Conservation (phyloP, 768 basidiomycete species). For the Scleroderma bovista region DNA sequence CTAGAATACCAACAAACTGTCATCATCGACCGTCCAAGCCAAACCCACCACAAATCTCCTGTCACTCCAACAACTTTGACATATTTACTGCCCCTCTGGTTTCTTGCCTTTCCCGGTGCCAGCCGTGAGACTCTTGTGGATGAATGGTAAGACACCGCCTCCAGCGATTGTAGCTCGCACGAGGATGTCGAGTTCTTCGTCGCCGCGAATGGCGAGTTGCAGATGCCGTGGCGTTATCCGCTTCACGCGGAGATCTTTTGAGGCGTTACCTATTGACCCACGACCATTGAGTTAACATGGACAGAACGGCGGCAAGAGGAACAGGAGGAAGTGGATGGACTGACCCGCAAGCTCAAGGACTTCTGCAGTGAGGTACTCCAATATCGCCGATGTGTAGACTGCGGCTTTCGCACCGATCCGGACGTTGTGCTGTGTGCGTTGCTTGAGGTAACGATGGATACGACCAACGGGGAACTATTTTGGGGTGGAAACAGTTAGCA, state of each 20-base stretch:
- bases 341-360: conserved; percentile 92
- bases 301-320: neutral
- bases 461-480: conserved; percentile 90
- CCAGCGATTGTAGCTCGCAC: conserved; percentile 93
- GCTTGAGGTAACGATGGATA: conserved; percentile 94
- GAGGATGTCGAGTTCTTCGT: conserved; percentile 94
- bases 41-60: neutral
- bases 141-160: conserved; percentile 83
- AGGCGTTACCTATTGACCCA: conserved; percentile 83
- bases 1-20: neutral
- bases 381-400: conserved; percentile 92
- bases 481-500: neutral
- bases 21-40: conserved; percentile 1
- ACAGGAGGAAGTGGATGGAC: conserved; percentile 14
- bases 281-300: no score
- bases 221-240: conserved; percentile 95
- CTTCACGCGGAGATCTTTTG: conserved; percentile 95
- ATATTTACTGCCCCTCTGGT: conserved; percentile 28
- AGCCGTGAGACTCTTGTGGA: conserved; percentile 74
- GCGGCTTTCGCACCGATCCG: conserved; percentile 97
- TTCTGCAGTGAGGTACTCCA: conserved; percentile 95
- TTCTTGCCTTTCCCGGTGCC: conserved; percentile 45
- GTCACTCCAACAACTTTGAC: neutral
- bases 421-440: conserved; percentile 87
- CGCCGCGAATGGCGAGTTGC: conserved; percentile 93